Conservation (phyloP, 2,329 filamentous ascomycete species). For the Trichophyton equinum region DNA sequence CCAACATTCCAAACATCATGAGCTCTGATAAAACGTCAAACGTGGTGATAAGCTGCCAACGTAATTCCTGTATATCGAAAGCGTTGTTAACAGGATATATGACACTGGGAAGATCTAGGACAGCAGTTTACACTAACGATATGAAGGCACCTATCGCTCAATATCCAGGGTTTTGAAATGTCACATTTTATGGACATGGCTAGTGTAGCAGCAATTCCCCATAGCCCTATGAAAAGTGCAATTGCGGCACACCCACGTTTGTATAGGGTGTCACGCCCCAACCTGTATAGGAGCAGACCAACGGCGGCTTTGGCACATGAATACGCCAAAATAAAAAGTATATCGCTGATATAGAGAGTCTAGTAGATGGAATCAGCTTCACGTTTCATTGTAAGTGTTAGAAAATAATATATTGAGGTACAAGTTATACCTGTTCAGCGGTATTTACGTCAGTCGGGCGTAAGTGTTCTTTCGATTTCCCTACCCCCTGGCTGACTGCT, state of each 20-base stretch:
- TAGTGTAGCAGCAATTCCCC: slow-evolving; percentile 16
- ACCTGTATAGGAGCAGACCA: slow-evolving; percentile 19
- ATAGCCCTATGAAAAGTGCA: slow-evolving; percentile 12
- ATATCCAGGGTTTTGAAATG: slow-evolving; percentile 5
- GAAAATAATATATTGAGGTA: background rate
- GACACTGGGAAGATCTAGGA: background rate
- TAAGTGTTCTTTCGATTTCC: slow-evolving; percentile 5
- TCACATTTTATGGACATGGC: slow-evolving; percentile 14
- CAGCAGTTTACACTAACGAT: slow-evolving; percentile 2
- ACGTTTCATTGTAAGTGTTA: background rate
- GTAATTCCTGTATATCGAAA: slow-evolving; percentile 6
- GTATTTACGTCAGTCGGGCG: background rate
- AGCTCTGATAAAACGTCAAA: slow-evolving; percentile 29
- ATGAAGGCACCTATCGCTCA: slow-evolving; percentile 6
- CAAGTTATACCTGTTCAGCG: slow-evolving; percentile 5
- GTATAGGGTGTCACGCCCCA: slow-evolving; percentile 15
- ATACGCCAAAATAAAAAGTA: slow-evolving; percentile 19
- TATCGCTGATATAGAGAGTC: slow-evolving; percentile 7
- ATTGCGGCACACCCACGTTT: slow-evolving; percentile 8
- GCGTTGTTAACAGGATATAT: background rate
- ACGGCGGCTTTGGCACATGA: slow-evolving; percentile 20
- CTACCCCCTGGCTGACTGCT: slow-evolving; percentile 6
- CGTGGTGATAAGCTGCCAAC: slow-evolving; percentile 29
- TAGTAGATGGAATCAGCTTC: background rate
- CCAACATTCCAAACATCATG: slow-evolving; percentile 20